Conservation (phyloP, 2,329 filamentous ascomycete species). For the Fusarium sp. region DNA sequence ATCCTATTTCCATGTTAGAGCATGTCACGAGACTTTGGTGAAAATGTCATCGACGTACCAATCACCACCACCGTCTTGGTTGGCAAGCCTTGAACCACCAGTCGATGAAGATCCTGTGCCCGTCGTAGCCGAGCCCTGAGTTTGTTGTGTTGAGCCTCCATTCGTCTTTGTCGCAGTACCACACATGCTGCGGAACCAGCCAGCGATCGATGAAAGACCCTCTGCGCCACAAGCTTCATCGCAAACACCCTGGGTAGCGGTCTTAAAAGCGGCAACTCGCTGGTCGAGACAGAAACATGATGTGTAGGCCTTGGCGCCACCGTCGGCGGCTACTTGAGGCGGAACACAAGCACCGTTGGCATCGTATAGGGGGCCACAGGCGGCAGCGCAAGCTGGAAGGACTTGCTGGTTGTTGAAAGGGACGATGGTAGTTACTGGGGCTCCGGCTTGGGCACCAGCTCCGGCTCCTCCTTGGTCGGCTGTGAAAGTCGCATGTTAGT, state of each 20-base stretch:
- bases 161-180: constrained; percentile 50
- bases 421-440: constrained; percentile 61
- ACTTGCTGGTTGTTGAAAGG: constrained; percentile 58
- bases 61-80: constrained; percentile 53
- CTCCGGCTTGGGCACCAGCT: not conserved
- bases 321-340: constrained; percentile 58
- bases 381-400: constrained; percentile 71
- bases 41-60: constrained; percentile 56
- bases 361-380: constrained; percentile 71
- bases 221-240: constrained; percentile 63
- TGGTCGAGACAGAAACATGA: constrained; percentile 79
- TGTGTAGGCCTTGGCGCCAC: constrained; percentile 65
- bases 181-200: constrained; percentile 79
- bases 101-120: constrained; percentile 17
- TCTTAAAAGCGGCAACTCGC: constrained; percentile 67
- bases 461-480: constrained; percentile 19
- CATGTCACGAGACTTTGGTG: not conserved
- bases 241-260: constrained; percentile 70
- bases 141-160: constrained; percentile 22
- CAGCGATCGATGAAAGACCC: constrained; percentile 66
- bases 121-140: constrained; percentile 27
- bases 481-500: constrained; percentile 28
- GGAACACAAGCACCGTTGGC: constrained; percentile 79
- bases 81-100: constrained; percentile 14
- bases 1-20: constrained; percentile 61